These are phyloP conservation scores for Debaryomyces sp. DNA, from an alignment of 1,139 yeast genomes.

Conservation along the genomic window DNA sequence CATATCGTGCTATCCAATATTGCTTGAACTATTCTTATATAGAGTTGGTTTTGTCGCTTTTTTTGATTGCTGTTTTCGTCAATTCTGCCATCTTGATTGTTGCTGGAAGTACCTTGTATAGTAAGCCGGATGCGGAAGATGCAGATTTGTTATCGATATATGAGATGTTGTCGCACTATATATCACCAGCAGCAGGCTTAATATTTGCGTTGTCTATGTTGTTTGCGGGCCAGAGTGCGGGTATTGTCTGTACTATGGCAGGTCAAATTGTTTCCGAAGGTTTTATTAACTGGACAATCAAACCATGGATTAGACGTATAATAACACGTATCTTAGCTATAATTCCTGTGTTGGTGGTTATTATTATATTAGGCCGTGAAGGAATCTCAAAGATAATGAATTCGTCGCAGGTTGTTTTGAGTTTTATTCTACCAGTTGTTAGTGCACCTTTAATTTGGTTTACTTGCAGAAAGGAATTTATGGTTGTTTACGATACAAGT, in stretches of 20 bases:
- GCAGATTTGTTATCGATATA: conserved; percentile 78
- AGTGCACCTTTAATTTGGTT: conserved; percentile 76
- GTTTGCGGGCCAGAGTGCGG: conserved; percentile 81
- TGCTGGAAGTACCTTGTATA: conserved; percentile 68
- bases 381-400: conserved; percentile 72
- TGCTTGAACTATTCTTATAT: conserved; percentile 66
- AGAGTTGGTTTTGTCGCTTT: conserved; percentile 67
- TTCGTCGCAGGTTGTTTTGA: conserved; percentile 73
- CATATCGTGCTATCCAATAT: conserved; percentile 65
- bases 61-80: conserved; percentile 73
- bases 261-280: conserved; percentile 86
- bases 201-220: conserved; percentile 74
- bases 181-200: conserved; percentile 72
- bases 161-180: conserved; percentile 57
- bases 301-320: conserved; percentile 71
- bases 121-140: conserved; percentile 61
- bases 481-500: conserved; percentile 49
- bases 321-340: conserved; percentile 74
- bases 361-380: conserved; percentile 64
- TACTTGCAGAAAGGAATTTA: conserved; percentile 60
- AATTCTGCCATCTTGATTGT: conserved; percentile 75
- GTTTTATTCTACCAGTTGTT: conserved; percentile 70
- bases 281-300: conserved; percentile 68
- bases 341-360: conserved; percentile 68
- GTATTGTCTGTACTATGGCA: conserved; percentile 79